A percentile compares a stretch with the other conserved stretches of the same genome.
These are phyloP conservation scores for Penicillium subrubescens DNA, from an alignment of 495 filamentous ascomycete species.

Conservation along the genomic window DNA sequence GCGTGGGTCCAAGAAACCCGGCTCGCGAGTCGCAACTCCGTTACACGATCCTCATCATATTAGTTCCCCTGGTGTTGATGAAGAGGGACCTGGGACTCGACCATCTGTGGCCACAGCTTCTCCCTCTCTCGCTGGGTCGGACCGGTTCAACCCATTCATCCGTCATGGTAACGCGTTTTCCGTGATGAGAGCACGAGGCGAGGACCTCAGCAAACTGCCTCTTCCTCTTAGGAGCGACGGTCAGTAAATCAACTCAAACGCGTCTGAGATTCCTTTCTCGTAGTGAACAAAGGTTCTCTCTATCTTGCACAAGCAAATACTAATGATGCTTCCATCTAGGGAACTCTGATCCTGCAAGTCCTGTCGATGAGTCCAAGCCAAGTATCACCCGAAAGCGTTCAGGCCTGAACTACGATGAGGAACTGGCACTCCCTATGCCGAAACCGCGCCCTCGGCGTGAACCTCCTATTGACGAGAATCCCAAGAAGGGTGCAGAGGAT, in stretches of 20 bases:
- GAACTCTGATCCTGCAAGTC: background rate
- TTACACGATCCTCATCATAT: background rate
- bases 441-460: constrained; percentile 18
- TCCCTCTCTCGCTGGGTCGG: background rate
- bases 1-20: background rate
- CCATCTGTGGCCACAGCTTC: background rate
- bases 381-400: constrained; percentile 17
- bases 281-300: background rate
- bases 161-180: constrained; percentile 36
- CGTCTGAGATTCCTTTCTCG: background rate
- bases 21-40: background rate
- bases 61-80: background rate
- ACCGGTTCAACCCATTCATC: background rate
- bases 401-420: constrained; percentile 32
- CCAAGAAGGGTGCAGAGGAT: background rate
- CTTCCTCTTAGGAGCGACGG: constrained; percentile 5
- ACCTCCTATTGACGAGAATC: background rate
- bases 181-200: constrained; percentile 18
- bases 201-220: constrained; percentile 4
- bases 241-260: constrained; percentile 1
- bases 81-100: background rate
- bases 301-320: background rate
- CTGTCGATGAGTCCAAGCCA: constrained; percentile 5
- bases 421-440: constrained; percentile 37
- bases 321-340: background rate